These are phyloP conservation scores for Pichia kudriavzevii DNA, from an alignment of 1,139 yeast genomes.

Conservation along the genomic window DNA sequence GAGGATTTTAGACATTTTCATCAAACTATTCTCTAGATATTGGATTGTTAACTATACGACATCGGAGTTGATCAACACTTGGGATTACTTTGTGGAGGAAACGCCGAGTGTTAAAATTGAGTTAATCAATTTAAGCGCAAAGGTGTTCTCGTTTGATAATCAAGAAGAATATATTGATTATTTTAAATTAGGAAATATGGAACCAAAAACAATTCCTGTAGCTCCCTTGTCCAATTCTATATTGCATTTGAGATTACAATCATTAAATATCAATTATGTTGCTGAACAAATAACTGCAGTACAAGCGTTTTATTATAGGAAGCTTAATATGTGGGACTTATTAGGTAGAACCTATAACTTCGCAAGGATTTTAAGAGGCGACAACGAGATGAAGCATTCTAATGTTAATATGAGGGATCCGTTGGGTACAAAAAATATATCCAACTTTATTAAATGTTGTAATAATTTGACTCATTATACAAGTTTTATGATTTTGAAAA, in stretches of 20 bases:
- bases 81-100: slow-evolving; percentile 49
- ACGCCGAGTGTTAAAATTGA: slow-evolving; percentile 10
- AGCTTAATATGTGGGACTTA: slow-evolving; percentile 69
- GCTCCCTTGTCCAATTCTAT: slow-evolving; percentile 27
- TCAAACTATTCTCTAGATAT: slow-evolving; percentile 60
- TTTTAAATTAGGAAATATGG: slow-evolving; percentile 18
- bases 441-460: slow-evolving; percentile 69
- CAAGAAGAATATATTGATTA: slow-evolving; percentile 22
- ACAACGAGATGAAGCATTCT: slow-evolving; percentile 1
- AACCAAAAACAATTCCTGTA: slow-evolving; percentile 12
- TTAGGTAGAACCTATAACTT: slow-evolving; percentile 74
- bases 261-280: slow-evolving; percentile 67
- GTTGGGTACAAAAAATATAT: slow-evolving; percentile 48
- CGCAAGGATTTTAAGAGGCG: slow-evolving; percentile 28
- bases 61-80: slow-evolving; percentile 37
- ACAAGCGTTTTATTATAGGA: slow-evolving; percentile 62
- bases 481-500: slow-evolving; percentile 64
- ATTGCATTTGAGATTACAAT: slow-evolving; percentile 43
- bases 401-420: slow-evolving; percentile 33
- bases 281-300: slow-evolving; percentile 82
- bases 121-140: slow-evolving; percentile 17
- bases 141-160: slow-evolving; percentile 16
- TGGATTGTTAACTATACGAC: slow-evolving; percentile 43
- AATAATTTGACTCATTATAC: slow-evolving; percentile 82
- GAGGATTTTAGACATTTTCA: slow-evolving; percentile 66